Conservation (phyloP, 306 rosid species). For the barrel medic (Medicago truncatula) region DNA sequence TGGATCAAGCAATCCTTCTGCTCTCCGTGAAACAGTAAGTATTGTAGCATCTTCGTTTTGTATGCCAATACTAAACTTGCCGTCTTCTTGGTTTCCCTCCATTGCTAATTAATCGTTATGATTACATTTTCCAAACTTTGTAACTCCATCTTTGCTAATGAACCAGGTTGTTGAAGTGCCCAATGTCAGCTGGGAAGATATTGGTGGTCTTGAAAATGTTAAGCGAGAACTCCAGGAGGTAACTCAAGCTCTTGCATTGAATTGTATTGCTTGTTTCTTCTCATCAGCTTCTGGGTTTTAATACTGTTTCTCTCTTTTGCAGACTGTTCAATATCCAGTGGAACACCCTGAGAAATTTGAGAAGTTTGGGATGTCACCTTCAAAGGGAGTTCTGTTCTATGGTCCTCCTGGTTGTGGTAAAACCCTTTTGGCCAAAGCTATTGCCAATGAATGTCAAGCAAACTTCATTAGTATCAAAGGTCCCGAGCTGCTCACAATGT, state of each 20-base stretch:
- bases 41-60: constrained; percentile 6
- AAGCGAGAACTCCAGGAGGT: constrained; percentile 99
- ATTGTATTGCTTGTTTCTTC: constrained; percentile 1
- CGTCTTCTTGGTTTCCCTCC: constrained; percentile 30
- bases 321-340: constrained; percentile 99
- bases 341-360: constrained; percentile 98
- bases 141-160: constrained; percentile 38
- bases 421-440: constrained; percentile 96
- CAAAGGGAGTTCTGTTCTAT: constrained; percentile 97
- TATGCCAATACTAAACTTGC: background rate
- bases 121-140: background rate
- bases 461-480: constrained; percentile 98
- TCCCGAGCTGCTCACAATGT: constrained; percentile 98
- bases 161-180: constrained; percentile 97
- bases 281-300: constrained; percentile 16
- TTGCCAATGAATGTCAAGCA: constrained; percentile 98
- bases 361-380: constrained; percentile 99
- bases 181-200: constrained; percentile 89
- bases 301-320: constrained; percentile 41
- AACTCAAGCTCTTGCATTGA: constrained; percentile 32
- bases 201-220: constrained; percentile 98
- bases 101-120: background rate
- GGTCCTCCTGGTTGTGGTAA: constrained; percentile 99
- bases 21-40: constrained; percentile 96
- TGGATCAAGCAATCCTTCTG: constrained; percentile 97